phyloP scores from a whole-genome alignment of 805 yeast genomes.

The Wickerhamiella musiphila region DNA sequence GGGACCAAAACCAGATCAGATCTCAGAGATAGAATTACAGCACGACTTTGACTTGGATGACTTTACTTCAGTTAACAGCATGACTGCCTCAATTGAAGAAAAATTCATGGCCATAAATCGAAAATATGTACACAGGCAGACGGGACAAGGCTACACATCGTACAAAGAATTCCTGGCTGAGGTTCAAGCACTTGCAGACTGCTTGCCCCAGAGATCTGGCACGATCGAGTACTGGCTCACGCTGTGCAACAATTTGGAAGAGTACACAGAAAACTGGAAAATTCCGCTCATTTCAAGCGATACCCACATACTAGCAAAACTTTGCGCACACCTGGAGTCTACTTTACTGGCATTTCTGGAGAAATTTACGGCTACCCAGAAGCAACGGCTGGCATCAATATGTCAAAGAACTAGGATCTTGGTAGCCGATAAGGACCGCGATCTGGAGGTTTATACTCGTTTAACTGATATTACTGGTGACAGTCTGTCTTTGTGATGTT shows the following conservation, averaged over 20 bases:
- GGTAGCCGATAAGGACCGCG: conserved; percentile 26
- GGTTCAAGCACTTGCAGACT: conserved; percentile 30
- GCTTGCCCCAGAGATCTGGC: conserved; percentile 12
- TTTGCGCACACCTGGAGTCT: conserved; percentile 26
- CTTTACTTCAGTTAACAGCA: too few relatives aligned
- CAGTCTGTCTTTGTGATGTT: conserved; percentile 1
- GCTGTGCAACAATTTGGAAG: conserved; percentile 50
- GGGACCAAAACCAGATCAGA: too few relatives aligned
- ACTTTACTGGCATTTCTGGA: conserved; percentile 26
- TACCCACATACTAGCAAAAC: conserved; percentile 23
- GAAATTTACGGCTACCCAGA: conserved; percentile 29
- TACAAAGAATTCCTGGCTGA: conserved; percentile 22
- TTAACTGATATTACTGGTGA: conserved; percentile 24
- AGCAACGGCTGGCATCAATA: conserved; percentile 34
- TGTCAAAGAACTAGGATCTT: conserved; percentile 34
- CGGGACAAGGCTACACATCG: conserved; percentile 8
- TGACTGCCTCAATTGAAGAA: conserved; percentile 10
- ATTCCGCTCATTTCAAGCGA: conserved; percentile 5
- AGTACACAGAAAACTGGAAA: conserved; percentile 32
- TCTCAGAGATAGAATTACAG: too few relatives aligned
- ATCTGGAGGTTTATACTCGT: conserved; percentile 28
- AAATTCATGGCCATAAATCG: conserved; percentile 12
- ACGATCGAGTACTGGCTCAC: conserved; percentile 34
- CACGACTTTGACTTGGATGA: too few relatives aligned
- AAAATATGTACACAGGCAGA: conserved; percentile 13